Evolutionary conservation across 2,329 filamentous ascomycete genomes (phyloP), one percentile per base, ranked within the genome.

Genomic region (Beauveria bassiana): DNA sequence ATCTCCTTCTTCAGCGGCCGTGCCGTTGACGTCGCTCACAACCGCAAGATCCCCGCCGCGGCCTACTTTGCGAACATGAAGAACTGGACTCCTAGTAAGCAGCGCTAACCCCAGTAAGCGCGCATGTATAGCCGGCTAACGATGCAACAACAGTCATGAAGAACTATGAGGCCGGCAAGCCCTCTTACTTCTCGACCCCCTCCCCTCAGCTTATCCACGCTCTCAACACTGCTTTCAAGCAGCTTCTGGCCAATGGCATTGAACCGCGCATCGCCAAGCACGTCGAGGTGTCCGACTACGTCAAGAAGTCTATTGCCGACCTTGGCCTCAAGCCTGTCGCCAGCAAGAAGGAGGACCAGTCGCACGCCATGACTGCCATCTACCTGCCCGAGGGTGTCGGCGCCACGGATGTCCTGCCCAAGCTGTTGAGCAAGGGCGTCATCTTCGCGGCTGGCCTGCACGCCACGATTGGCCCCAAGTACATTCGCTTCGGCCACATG

Each of bases 401-500:
- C 68, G 87, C 89, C 34, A 83, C 92, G 2, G 90, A 96, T 66
- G 80, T 99, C 40, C 81, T 99, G 59, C 93, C 95, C 14, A 92
- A 86, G 71, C 79, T 99, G 65, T 76, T 91, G 65, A 90, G 90
- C 78, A 93, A 89, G 75, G 92, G 92, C 34, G 90, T 99, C 46
- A 85, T 99, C 63, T 98, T 98, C 73, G 95, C 95, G 26, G 95
- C 92, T 63, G 95, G 95, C 64, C 83, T 99, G 69, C 95, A 99
- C 81, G 96, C 95, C 82, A 91, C 96, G 73, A 96, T 96, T 74
- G 93, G 90, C 3, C 79, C 89, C 65, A 95, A 90, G 79, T 99
- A 99, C 74, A 90, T 99, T 68, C 86, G 95, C 31, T 95, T 99
- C 70, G 95, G 95, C 49, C 95, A 98, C 75, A 99, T 99, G 95